Conservation (phyloP, 1,284 basidiomycete genomes). For the Malassezia furfur region DNA sequence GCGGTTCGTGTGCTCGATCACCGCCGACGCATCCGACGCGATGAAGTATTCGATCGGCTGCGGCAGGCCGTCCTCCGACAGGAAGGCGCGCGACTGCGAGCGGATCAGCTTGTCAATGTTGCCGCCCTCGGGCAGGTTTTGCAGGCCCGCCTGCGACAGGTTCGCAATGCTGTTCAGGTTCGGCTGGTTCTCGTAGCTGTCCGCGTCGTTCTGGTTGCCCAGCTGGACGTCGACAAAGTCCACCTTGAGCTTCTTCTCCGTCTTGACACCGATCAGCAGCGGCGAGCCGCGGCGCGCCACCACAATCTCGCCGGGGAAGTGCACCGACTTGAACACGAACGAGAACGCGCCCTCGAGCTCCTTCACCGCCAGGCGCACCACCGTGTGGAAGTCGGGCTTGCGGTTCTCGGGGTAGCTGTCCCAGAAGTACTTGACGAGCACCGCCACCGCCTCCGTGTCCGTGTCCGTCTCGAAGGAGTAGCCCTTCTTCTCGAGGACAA, state of each 20-base stretch:
- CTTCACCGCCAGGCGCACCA: conserved; percentile 92
- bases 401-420: conserved; percentile 76
- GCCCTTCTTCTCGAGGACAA: conserved; percentile 90
- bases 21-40: conserved; percentile 89
- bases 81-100: conserved; percentile 93
- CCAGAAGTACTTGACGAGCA: conserved; percentile 91
- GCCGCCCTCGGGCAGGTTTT: background rate
- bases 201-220: conserved; percentile 18
- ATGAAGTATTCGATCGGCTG: conserved; percentile 99
- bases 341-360: conserved; percentile 99
- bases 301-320: conserved; percentile 94
- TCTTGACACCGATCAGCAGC: conserved; percentile 95
- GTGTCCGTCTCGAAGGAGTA: conserved; percentile 93
- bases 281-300: conserved; percentile 94
- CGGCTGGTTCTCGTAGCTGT: conserved; percentile 4
- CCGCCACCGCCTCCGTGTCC: conserved; percentile 94
- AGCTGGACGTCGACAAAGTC: conserved; percentile 96
- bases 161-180: conserved; percentile 9
- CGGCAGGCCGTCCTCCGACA: conserved; percentile 94
- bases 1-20: conserved; percentile 97
- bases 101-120: conserved; percentile 65
- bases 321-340: conserved; percentile 96
- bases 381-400: conserved; percentile 75
- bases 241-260: conserved; percentile 98
- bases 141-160: conserved; percentile 17